A percentile compares a stretch with the other conserved stretches of the same genome.
Conservation (phyloP, 176 grass and related monocot species). For the Zoysia japonica region DNA sequence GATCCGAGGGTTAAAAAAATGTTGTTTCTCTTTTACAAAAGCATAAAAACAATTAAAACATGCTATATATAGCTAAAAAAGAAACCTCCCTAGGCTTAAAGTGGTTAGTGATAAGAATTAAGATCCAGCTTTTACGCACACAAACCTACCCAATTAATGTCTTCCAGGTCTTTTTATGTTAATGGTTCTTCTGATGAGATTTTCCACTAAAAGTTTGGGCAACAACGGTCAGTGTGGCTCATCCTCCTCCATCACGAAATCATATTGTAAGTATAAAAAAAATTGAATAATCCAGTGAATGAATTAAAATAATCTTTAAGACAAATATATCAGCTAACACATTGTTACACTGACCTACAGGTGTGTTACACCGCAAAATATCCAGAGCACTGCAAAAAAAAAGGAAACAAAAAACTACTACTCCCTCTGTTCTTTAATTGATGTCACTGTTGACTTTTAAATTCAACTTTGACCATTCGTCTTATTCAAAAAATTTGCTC, state of each 20-base stretch:
- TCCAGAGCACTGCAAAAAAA: background rate
- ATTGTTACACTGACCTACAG: background rate
- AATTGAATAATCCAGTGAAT: conserved; percentile 20
- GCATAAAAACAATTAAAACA: conserved; percentile 21
- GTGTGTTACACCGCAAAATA: background rate
- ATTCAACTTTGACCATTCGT: too few species aligned
- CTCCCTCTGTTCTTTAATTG: too few species aligned
- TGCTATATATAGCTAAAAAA: conserved; percentile 34
- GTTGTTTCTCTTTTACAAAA: conserved; percentile 14
- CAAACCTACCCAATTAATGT: conserved; percentile 32
- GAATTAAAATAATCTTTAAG: background rate
- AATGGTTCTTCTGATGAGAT: conserved; percentile 30
- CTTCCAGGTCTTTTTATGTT: conserved; percentile 26
- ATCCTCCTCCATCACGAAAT: conserved; percentile 22
- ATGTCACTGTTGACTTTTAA: too few species aligned
- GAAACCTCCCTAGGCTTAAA: background rate
- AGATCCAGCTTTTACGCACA: conserved; percentile 25
- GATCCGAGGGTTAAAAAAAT: background rate
- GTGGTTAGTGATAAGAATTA: conserved; percentile 25
- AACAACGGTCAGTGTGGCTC: conserved; percentile 1
- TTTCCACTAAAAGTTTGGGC: conserved; percentile 36
- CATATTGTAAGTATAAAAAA: background rate
- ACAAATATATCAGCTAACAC: background rate
- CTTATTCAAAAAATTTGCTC: too few species aligned
- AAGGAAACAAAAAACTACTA: too few species aligned